These are phyloP conservation scores for Hymenoscyphus fructigenus DNA, from an alignment of 2,329 filamentous ascomycete genomes.

Conservation along the genomic window DNA sequence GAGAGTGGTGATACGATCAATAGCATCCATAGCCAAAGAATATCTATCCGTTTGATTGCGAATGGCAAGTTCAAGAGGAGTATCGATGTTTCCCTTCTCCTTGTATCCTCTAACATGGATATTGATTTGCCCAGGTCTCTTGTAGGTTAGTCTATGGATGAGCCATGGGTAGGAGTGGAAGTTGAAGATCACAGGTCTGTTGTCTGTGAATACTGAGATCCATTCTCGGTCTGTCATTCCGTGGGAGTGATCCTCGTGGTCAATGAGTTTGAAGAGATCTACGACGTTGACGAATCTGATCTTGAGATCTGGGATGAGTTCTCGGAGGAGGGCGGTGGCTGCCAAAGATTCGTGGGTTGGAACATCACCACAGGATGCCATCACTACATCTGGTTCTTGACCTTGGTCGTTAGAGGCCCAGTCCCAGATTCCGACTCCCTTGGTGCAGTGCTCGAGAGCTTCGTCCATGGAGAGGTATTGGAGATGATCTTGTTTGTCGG, in stretches of 20 bases:
- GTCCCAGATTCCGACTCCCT: constrained; percentile 76
- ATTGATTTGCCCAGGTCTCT: constrained; percentile 65
- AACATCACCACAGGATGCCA: constrained; percentile 75
- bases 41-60: constrained; percentile 76
- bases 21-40: constrained; percentile 73
- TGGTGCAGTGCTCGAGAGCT: constrained; percentile 73
- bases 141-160: constrained; percentile 74
- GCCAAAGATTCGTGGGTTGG: constrained; percentile 73
- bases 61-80: constrained; percentile 75
- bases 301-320: constrained; percentile 69
- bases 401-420: constrained; percentile 71
- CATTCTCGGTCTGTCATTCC: constrained; percentile 67
- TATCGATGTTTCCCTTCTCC: constrained; percentile 84
- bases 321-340: constrained; percentile 70
- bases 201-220: constrained; percentile 66
- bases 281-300: constrained; percentile 79
- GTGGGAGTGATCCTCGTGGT: constrained; percentile 68
- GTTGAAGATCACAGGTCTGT: constrained; percentile 77
- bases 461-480: constrained; percentile 74
- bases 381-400: constrained; percentile 69
- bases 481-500: constrained; percentile 77
- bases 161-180: constrained; percentile 84
- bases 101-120: constrained; percentile 76
- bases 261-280: constrained; percentile 78
- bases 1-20: constrained; percentile 63